Base-by-base conservation (phyloP, 2,329 filamentous ascomycete species). In the Ophiostoma sp. region DNA sequence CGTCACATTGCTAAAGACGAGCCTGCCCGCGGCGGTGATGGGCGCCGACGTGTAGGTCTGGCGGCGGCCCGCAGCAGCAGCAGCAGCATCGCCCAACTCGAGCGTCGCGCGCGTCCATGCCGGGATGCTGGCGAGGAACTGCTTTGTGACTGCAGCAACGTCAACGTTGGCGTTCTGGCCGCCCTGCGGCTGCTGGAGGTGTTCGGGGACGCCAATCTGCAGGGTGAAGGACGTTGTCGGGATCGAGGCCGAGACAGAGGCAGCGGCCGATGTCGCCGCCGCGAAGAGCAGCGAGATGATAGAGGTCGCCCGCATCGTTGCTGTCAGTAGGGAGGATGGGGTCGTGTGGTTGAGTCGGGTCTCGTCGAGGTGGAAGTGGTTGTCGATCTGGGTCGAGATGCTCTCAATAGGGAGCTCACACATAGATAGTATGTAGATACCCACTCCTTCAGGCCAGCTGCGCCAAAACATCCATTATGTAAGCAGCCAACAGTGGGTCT, bases 1-100 rank as follows among this genome's bases (percentile, higher is more conserved):
- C 5, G 86, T 84, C 68, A 97, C 84, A 75, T 93, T 89, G 74
- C 80, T 81, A 83, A 97, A 97, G 73, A 87, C 84, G 77, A 97
- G 93, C 33, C 87, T 88, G 78, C 92, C 91, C 75, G 84, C 79
- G 57, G 85, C 81, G 15, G 89, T 88, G 11, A 97, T 81, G 11
- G 89, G 89, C 15, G 91, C 88, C 23, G 83, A 75, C 27, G 81
- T 80, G 67, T 87, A 83, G 67, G 27, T 62, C 17, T 33, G 71
- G 27, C 67, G 68, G 39, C 72, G 39, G 39, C 39, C 39, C 11
- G 39, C 39, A 4, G 39, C 39, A 10, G 39, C 72, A 4, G 13
- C 27, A 3, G 57, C 27, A 5, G n/a, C 57, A 86, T 88, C 52
- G 88, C 89, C 77, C 90, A 89, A 68, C 90, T 90, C 72, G 85